A percentile compares a stretch with the other conserved stretches of the same genome.
Conservation (phyloP, 768 basidiomycete species). For the Lactarius evosmus region DNA sequence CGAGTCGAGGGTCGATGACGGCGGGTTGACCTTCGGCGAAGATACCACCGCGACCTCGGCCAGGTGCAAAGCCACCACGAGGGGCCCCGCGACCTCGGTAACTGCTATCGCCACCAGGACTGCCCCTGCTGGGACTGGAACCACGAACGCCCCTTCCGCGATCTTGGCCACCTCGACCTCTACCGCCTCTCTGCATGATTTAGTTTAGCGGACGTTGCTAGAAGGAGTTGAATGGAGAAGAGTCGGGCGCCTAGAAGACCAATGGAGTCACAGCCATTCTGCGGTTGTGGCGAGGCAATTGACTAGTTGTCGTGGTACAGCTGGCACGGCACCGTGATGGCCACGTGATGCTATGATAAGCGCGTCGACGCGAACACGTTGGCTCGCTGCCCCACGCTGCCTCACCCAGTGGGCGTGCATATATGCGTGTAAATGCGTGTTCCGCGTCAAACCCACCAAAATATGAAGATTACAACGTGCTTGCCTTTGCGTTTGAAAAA, state of each 20-base stretch:
- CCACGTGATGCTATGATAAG: too few relatives aligned
- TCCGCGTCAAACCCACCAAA: background rate
- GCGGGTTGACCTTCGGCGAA: slow-evolving; percentile 41
- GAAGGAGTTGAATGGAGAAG: background rate
- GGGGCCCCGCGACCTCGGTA: slow-evolving; percentile 18
- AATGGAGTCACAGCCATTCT: background rate
- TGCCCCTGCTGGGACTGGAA: slow-evolving; percentile 7
- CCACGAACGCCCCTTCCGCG: slow-evolving; percentile 29
- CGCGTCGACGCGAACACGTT: background rate
- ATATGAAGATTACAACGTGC: slow-evolving; percentile 8
- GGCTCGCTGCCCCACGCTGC: background rate
- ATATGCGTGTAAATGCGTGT: slow-evolving; percentile 2
- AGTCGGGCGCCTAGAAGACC: background rate
- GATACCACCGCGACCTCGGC: slow-evolving; percentile 36
- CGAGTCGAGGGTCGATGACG: slow-evolving; percentile 53
- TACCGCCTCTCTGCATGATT: slow-evolving; percentile 30
- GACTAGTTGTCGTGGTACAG: background rate
- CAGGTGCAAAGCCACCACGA: slow-evolving; percentile 33
- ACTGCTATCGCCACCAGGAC: slow-evolving; percentile 31
- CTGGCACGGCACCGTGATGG: too few relatives aligned
- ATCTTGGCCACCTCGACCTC: slow-evolving; percentile 28
- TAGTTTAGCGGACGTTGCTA: background rate
- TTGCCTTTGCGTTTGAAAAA: background rate
- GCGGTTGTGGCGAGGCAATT: background rate
- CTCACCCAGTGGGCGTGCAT: background rate